Conservation (phyloP, 176 grass and related monocot species). For the Cenchrus fungigraminus region DNA sequence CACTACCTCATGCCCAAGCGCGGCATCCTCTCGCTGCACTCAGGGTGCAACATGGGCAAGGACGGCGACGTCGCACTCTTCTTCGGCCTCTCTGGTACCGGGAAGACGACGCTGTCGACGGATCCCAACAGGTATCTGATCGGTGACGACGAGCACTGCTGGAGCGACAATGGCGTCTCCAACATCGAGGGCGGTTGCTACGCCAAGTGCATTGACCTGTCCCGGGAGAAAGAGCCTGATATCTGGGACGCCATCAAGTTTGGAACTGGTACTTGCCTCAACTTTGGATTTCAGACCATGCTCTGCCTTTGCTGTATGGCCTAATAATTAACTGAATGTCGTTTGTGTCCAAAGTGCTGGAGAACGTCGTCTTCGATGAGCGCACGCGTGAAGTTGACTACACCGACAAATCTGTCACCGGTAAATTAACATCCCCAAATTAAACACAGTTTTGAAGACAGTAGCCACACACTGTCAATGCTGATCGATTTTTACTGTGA, state of each 20-base stretch:
- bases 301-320: background rate
- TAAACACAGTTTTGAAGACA: background rate
- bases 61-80: conserved; percentile 97
- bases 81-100: conserved; percentile 98
- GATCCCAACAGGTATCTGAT: conserved; percentile 87
- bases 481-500: background rate
- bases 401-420: conserved; percentile 91
- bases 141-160: conserved; percentile 97
- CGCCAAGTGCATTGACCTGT: conserved; percentile 93
- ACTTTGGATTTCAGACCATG: background rate
- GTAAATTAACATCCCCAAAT: conserved; percentile 40
- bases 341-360: conserved; percentile 66
- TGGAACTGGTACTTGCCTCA: conserved; percentile 67
- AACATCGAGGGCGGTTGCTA: conserved; percentile 99
- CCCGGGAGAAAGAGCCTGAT: conserved; percentile 89
- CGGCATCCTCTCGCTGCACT: conserved; percentile 90
- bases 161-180: conserved; percentile 89
- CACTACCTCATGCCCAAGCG: conserved; percentile 99
- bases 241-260: conserved; percentile 99
- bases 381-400: conserved; percentile 93
- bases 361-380: conserved; percentile 97
- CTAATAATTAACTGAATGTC: background rate
- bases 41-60: conserved; percentile 97
- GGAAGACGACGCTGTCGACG: conserved; percentile 93
- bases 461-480: background rate